Evolutionary conservation across 2,329 filamentous ascomycete species (phyloP).

Genomic region (Ophiostoma populinum): DNA sequence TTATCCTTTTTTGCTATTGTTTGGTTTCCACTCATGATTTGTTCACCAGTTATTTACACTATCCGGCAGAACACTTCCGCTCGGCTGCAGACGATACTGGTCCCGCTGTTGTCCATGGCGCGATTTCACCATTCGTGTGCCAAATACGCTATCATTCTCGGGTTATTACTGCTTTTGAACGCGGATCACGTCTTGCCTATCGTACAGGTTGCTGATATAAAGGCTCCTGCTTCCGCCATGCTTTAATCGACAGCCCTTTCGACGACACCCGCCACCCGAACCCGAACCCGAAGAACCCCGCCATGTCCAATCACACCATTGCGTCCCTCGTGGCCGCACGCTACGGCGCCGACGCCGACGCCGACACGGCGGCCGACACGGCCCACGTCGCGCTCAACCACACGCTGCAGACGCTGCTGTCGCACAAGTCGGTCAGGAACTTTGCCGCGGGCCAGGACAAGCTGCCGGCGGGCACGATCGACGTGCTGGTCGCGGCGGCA

Average conservation of each 20-base stretch:
- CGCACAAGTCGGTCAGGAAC: slow-evolving; percentile 16
- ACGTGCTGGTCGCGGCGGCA: slow-evolving; percentile 16
- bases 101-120: background rate
- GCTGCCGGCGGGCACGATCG: slow-evolving; percentile 14
- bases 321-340: background rate
- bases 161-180: too few species aligned
- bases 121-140: background rate
- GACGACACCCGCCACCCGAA: too few species aligned
- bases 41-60: too few species aligned
- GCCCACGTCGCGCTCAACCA: slow-evolving; percentile 13
- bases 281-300: too few species aligned
- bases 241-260: too few species aligned
- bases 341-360: slow-evolving; percentile 1
- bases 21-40: too few species aligned
- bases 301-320: slow-evolving; percentile 3
- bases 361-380: background rate
- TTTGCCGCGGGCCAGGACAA: slow-evolving; percentile 12
- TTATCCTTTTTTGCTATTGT: too few species aligned
- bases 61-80: too few species aligned
- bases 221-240: too few species aligned
- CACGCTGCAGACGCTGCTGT: slow-evolving; percentile 15
- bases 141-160: background rate
- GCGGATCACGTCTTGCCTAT: too few species aligned
- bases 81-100: background rate
- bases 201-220: too few species aligned